These are phyloP conservation scores for Cystofilobasidium capitatum DNA, from an alignment of 768 basidiomycete genomes.

Conservation along the genomic window DNA sequence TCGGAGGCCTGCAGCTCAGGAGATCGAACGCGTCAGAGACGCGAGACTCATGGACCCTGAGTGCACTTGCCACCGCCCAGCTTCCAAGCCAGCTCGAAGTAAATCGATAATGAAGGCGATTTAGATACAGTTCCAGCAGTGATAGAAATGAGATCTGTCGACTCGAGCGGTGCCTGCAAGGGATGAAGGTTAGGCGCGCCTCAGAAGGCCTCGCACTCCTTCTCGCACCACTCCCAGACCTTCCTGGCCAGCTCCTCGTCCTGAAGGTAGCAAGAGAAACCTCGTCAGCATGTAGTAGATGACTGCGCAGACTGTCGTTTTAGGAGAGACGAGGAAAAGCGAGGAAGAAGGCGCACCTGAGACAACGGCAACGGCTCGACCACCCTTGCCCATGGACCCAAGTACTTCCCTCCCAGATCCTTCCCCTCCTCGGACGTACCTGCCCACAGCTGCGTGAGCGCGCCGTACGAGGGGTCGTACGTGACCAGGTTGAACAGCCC, in stretches of 20 bases:
- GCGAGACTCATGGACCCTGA: too few relatives aligned
- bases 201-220: slow-evolving; percentile 18
- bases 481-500: not conserved
- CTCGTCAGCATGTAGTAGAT: too few relatives aligned
- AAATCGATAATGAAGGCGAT: too few relatives aligned
- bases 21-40: too few relatives aligned
- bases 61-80: too few relatives aligned
- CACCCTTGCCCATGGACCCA: not conserved
- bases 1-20: too few relatives aligned
- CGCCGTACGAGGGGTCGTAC: slow-evolving; percentile 3
- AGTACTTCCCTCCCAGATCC: slow-evolving; percentile 14
- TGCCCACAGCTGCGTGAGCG: slow-evolving; percentile 28
- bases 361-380: not conserved
- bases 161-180: too few relatives aligned
- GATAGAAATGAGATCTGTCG: too few relatives aligned
- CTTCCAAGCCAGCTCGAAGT: too few relatives aligned
- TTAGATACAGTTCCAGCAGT: too few relatives aligned
- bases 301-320: not conserved
- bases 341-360: not conserved
- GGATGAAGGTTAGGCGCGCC: too few relatives aligned
- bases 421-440: slow-evolving; percentile 19
- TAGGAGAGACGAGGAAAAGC: not conserved
- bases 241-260: slow-evolving; percentile 13
- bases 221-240: slow-evolving; percentile 23
- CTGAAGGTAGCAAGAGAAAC: slow-evolving; percentile 6